These are phyloP conservation scores for Chloris gayana DNA, from an alignment of 176 grass and related monocot genomes.

Conservation along the genomic window DNA sequence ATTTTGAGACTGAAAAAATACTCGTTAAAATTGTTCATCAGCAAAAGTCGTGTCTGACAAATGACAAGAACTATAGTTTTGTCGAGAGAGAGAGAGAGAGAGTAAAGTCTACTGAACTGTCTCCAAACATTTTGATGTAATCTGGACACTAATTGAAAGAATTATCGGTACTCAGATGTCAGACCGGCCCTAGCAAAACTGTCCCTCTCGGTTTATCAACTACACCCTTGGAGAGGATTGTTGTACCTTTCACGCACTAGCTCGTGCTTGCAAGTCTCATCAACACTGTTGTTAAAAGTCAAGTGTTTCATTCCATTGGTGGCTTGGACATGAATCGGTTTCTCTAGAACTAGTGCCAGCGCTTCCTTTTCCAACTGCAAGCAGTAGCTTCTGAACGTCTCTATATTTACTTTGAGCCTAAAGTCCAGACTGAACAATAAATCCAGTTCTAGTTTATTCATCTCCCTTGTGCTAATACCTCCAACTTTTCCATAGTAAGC, in stretches of 20 bases:
- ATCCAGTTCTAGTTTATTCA: constrained; percentile 82
- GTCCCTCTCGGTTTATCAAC: constrained; percentile 15
- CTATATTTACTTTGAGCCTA: constrained; percentile 74
- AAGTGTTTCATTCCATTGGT: constrained; percentile 18
- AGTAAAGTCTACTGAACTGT: not conserved
- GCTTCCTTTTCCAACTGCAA: constrained; percentile 74
- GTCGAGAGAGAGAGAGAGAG: too few species aligned
- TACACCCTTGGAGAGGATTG: constrained; percentile 57
- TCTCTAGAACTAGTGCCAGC: constrained; percentile 49
- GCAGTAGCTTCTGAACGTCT: constrained; percentile 73
- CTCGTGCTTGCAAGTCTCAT: constrained; percentile 62
- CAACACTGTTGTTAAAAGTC: constrained; percentile 30
- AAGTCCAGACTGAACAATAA: constrained; percentile 88
- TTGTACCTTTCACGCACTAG: constrained; percentile 38
- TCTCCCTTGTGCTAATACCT: constrained; percentile 83
- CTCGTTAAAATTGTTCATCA: not conserved
- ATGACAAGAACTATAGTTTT: constrained; percentile 24
- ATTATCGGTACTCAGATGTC: constrained; percentile 10
- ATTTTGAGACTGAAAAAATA: not conserved
- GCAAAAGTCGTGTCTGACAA: not conserved
- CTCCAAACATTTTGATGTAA: constrained; percentile 7
- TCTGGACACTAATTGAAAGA: constrained; percentile 26
- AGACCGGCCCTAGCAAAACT: constrained; percentile 17
- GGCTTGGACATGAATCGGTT: constrained; percentile 52
- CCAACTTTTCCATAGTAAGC: constrained; percentile 87